A percentile compares a stretch with the other conserved stretches of the same genome.
Conservation (phyloP, 148 eudicot species). For the Pouteria glomerata region DNA sequence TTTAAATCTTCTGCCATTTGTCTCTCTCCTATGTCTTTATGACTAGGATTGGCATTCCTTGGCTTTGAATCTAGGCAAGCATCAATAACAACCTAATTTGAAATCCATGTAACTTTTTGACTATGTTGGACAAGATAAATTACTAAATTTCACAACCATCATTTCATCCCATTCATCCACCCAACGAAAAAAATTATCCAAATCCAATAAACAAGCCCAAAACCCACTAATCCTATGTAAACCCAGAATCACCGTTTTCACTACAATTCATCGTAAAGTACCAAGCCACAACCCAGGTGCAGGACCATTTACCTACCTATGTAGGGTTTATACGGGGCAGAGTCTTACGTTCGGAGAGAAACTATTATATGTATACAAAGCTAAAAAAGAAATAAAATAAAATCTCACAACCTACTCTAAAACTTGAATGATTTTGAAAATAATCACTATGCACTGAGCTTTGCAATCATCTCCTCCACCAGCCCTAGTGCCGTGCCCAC, state of each 20-base stretch:
- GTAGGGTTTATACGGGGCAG: too few species aligned
- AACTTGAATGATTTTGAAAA: neutral
- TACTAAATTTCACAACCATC: too few species aligned
- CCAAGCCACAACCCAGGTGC: neutral
- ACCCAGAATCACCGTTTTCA: neutral
- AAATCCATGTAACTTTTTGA: too few species aligned
- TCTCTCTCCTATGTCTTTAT: neutral
- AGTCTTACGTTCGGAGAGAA: too few species aligned
- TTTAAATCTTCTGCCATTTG: neutral
- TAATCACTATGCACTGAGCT: constrained; percentile 32
- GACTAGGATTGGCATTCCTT: neutral
- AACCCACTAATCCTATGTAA: neutral
- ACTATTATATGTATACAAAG: too few species aligned
- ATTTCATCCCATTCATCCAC: neutral
- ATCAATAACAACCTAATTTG: too few species aligned
- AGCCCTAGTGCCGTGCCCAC: constrained; percentile 31
- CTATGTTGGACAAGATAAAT: too few species aligned
- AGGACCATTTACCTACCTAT: too few species aligned
- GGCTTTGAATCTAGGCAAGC: neutral
- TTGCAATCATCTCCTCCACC: constrained; percentile 72
- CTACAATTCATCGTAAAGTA: neutral
- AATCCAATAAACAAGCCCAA: neutral
- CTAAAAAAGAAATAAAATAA: neutral
- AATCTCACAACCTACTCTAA: neutral
- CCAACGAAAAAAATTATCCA: neutral